Base-by-base conservation (phyloP, 2,329 filamentous ascomycete species). In the Cercospora beticola region DNA sequence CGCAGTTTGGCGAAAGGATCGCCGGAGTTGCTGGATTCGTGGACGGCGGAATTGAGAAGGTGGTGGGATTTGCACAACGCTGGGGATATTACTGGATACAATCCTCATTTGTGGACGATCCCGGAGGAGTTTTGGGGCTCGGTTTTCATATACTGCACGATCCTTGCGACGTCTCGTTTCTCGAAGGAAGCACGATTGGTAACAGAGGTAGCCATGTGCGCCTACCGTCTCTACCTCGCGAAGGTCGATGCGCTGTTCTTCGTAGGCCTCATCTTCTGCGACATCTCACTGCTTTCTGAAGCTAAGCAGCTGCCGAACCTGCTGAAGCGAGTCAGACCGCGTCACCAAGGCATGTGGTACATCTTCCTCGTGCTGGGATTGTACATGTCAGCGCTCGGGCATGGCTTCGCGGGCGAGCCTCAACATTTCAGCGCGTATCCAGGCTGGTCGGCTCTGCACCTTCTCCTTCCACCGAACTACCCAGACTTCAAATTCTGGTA, bases 201-300 rank as follows among this genome's bases (percentile, higher is more conserved):
- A 4, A 31, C 61, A 12, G 62, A 70, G 40, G 33, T 52, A 0
- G 83, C 75, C 0, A 79, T 92, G 16, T 83, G 87, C 14, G 81
- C 82, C 70, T 92, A 92, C 78, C 90, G 90, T 73, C 80, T 92
- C 74, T 91, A 90, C 75, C 83, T 91, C 57, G 84, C n/a, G n/a
- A 46, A 46, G n/a, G 40, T 84, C 2, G 89, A 92, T 76, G 89
- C 87, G 26, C 81, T 88, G 76, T 90, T 90, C 74, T 78, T 85
- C 14, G 78, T 82, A 0, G 88, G 88, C 23, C 87, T 89, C 85
- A 76, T 90, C 4, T 81, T 89, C 12, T 85, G 85, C 76, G 87
- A 90, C 67, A 76, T 90, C 33, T 88, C 90, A 71, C 73, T 87
- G 4, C 82, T 89, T 3, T 21, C 60, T 9, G 30, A 56, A 26